Evolutionary conservation across 768 basidiomycete genomes (phyloP), one percentile per base, ranked within the genome.

Genomic region (Candolleomyces aberdarensis): DNA sequence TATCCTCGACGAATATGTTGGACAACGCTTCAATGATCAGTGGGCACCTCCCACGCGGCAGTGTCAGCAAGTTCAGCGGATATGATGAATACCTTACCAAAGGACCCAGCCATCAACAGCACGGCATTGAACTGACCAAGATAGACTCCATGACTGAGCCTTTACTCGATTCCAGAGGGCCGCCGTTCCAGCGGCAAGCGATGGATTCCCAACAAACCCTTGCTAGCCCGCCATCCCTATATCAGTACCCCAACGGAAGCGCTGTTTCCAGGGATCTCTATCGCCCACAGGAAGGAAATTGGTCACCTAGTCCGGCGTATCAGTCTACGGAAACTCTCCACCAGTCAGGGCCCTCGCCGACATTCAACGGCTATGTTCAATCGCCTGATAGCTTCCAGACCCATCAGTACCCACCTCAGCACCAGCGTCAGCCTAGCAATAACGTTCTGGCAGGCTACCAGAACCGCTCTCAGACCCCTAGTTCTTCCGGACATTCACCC

Each of bases 61-160:
- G 71, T 15, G 67, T 72, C 57, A 66, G 70, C 22, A 68, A 71
- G 46, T 68, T 65, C 67, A 71, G 11, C 17, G 83, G 78, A 14
- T 88, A 85, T 67, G 83, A 86, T 32, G 73, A 72, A 10, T 92
- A 91, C 69, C 75, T 87, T n/a, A 71, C 76, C 19, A 74, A 77
- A 22, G 83, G 83, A 8, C 78, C 83, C 10, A 69, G 5, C 70
- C 49, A 66, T 36, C 17, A 52, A 58, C 26, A 66, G 66, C 56
- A 70, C 66, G 78, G 80, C 29, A 78, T 80, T 43, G 89, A 91
- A 69, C 76, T 91, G 60, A 69, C 80, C 1, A 79, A 80, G 17
- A 70, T 90, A 57, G 84, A 87, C 59, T 74, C 76, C 9, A 84
- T 86, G 68, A 78, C 84, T 48, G 80, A 87, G 60, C 90, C 88